Conservation (phyloP, 495 filamentous ascomycete genomes). For the Bryoglossum gracile region DNA sequence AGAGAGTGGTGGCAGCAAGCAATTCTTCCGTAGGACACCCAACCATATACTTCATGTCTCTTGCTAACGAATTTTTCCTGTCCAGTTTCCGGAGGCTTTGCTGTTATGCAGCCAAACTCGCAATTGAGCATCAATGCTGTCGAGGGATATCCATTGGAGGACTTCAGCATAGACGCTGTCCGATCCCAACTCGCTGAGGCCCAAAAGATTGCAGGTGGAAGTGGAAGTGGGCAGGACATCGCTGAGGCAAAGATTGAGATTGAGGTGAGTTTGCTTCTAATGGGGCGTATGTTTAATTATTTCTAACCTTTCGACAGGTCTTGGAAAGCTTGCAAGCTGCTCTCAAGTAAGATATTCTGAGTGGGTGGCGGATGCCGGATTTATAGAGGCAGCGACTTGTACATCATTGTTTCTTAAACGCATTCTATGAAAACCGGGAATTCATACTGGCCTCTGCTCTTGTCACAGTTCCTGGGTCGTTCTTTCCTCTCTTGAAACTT, state of each 20-base stretch:
- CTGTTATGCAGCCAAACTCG: constrained; percentile 92
- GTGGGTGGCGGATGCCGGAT: constrained; percentile 2
- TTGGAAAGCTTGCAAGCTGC: constrained; percentile 67
- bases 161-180: constrained; percentile 85
- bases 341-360: constrained; percentile 51
- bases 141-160: constrained; percentile 88
- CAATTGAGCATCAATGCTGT: constrained; percentile 95
- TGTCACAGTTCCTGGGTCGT: not conserved
- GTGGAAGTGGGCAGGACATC: constrained; percentile 93
- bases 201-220: constrained; percentile 85
- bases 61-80: constrained; percentile 1
- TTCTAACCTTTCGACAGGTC: constrained; percentile 41
- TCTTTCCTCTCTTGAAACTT: constrained; percentile 1
- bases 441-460: not conserved
- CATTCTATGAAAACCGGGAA: constrained; percentile 12
- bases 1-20: constrained; percentile 84
- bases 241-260: constrained; percentile 98
- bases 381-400: constrained; percentile 24
- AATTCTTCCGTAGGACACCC: constrained; percentile 84
- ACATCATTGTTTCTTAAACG: constrained; percentile 26
- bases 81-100: constrained; percentile 92
- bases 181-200: constrained; percentile 80
- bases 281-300: not conserved
- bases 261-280: constrained; percentile 60
- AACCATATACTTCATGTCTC: not conserved